Conservation (phyloP, 768 basidiomycete genomes). For the Leccinellum rugosiceps region DNA sequence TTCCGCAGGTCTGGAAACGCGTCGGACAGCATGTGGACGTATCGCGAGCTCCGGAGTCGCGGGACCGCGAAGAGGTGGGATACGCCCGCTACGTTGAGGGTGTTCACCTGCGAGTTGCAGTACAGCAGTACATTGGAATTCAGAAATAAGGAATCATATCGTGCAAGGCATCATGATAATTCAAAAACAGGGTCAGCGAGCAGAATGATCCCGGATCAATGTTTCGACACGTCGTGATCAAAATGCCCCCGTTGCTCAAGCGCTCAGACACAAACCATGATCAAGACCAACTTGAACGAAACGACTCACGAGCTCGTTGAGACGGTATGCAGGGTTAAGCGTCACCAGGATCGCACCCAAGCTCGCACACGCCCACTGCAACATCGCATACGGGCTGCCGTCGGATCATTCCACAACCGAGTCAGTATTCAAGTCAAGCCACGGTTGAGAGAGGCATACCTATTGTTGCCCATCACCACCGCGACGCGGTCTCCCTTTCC, state of each 20-base stretch:
- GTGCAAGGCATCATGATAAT: background rate
- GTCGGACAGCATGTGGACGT: conserved; percentile 56
- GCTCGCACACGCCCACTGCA: conserved; percentile 86
- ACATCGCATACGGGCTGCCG: conserved; percentile 66
- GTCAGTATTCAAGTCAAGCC: background rate
- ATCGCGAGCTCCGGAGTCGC: conserved; percentile 59
- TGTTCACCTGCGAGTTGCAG: conserved; percentile 44
- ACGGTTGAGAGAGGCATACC: conserved; percentile 39
- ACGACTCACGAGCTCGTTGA: conserved; percentile 60
- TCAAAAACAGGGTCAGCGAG: background rate
- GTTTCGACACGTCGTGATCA: background rate
- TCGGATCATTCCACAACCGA: background rate
- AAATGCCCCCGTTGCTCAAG: background rate
- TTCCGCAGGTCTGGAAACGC: conserved; percentile 54
- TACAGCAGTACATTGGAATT: background rate
- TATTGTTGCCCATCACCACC: conserved; percentile 83
- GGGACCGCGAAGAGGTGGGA: conserved; percentile 74
- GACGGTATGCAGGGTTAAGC: conserved; percentile 76
- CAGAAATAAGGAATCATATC: no score
- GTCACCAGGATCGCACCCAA: conserved; percentile 83
- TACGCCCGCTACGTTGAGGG: conserved; percentile 61
- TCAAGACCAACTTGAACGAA: background rate
- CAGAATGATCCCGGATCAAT: background rate
- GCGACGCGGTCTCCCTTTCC: conserved; percentile 74
- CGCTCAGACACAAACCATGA: background rate